phyloP scores from a whole-genome alignment of 225 moss, liverwort and hornwort genomes.

The Antitrichia curtipendula region DNA sequence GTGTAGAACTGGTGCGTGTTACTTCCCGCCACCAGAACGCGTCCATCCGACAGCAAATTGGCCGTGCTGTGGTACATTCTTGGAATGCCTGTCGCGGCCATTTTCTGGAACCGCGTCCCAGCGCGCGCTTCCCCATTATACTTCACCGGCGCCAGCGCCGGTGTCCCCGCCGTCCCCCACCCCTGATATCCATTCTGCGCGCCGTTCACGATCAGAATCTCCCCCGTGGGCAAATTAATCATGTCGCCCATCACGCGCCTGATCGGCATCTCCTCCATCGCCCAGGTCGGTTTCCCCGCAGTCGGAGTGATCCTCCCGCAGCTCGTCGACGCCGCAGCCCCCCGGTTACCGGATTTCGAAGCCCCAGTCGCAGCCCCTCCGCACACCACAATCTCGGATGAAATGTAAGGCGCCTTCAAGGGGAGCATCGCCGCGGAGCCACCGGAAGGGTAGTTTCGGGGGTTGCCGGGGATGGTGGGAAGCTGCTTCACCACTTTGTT shows the following conservation, averaged over 20 bases:
- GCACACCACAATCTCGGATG: background rate
- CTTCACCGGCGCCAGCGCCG: slow-evolving; percentile 38
- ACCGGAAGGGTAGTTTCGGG: background rate
- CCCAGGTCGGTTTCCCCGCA: background rate
- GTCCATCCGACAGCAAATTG: slow-evolving; percentile 18
- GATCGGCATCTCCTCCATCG: slow-evolving; percentile 3
- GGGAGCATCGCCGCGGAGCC: background rate
- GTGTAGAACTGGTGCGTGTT: slow-evolving; percentile 34
- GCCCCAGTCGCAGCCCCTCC: background rate
- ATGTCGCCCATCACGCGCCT: slow-evolving; percentile 4
- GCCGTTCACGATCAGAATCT: background rate
- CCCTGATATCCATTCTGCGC: slow-evolving; percentile 45
- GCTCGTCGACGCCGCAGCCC: background rate
- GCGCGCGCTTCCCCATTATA: background rate
- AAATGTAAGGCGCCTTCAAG: background rate
- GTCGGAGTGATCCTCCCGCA: background rate
- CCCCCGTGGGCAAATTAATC: background rate
- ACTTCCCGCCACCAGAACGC: slow-evolving; percentile 14
- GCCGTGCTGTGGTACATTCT: slow-evolving; percentile 27
- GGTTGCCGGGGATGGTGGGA: background rate
- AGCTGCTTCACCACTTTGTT: background rate
- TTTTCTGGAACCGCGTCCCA: background rate
- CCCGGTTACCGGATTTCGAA: background rate
- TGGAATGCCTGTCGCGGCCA: background rate
- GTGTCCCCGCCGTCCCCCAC: slow-evolving; percentile 5